Conservation (phyloP, 2,329 filamentous ascomycete species). For the Ophiostoma angusticollis region DNA sequence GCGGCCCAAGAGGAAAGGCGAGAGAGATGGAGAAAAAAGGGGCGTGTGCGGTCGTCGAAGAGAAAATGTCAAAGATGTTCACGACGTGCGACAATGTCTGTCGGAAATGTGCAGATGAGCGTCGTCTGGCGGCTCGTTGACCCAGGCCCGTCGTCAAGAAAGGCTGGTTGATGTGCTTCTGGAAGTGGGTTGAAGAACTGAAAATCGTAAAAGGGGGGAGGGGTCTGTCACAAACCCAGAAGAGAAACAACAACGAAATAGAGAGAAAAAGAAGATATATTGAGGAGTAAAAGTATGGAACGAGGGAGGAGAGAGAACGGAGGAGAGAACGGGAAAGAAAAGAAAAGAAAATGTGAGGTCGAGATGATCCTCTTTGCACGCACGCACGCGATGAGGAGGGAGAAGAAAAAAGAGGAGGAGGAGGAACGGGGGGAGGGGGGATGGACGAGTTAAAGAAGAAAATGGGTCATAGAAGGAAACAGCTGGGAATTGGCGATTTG, state of each 20-base stretch:
- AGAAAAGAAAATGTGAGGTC: too few relatives aligned
- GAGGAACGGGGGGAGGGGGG: conserved; percentile 24
- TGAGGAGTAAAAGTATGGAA: neutral
- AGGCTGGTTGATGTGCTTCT: conserved; percentile 25
- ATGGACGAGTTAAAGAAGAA: conserved; percentile 12
- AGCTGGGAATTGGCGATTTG: conserved; percentile 8
- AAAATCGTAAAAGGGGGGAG: too few relatives aligned
- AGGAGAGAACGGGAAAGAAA: conserved; percentile 16
- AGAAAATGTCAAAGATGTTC: conserved; percentile 19
- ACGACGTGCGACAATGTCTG: conserved; percentile 23
- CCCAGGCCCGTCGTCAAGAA: conserved; percentile 14
- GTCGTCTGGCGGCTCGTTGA: conserved; percentile 4
- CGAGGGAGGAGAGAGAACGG: neutral
- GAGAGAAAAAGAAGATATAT: conserved; percentile 1
- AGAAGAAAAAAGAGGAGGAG: conserved; percentile 27
- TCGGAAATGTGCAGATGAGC: conserved; percentile 19
- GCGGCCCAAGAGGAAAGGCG: too few relatives aligned
- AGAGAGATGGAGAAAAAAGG: too few relatives aligned
- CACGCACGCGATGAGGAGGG: too few relatives aligned
- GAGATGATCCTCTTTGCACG: too few relatives aligned
- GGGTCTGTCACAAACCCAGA: conserved; percentile 22
- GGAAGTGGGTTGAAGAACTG: conserved; percentile 22
- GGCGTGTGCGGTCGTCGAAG: too few relatives aligned
- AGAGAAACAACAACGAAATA: conserved; percentile 5
- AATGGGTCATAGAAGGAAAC: conserved; percentile 3